Base-by-base conservation (phyloP, 192 early-diverging fungal genomes). In the Coemansia sp. region DNA sequence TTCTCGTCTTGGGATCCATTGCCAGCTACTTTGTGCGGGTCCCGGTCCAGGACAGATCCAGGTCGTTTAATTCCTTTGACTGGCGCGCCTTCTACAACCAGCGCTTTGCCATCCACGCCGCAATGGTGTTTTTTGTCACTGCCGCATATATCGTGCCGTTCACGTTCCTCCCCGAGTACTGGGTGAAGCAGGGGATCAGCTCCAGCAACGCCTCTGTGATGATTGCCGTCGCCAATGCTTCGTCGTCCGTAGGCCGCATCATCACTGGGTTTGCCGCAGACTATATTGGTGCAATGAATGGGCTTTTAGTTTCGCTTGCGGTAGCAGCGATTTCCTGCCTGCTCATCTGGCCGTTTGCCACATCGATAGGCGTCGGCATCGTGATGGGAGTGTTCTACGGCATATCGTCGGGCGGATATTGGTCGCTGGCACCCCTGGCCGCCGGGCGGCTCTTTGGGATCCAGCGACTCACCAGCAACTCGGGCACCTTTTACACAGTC, bases 81-180 rank as follows among this genome's bases (percentile, higher is more conserved):
- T 73, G 70, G 70, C 44, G 39, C 3, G 56, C 51, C 5, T 62
- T 73, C 33, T 31, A 57, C 33, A 55, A 67, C 22, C 22, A 26
- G 23, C 38, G 61, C 14, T 73, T 73, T 48, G 58, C 34, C 5
- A 20, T 73, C 3, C 70, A 72, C 13, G 41, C 57, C 4, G 38
- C 40, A 1, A 65, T 65, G 56, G 52, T 60, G 38, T 56, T 72
- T 38, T 72, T 65, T 35, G 56, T 65, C 32, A 72, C 63, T 4
- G 63, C 68, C 9, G 68, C 68, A 1, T 72, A 72, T 27, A 57
- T 72, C 22, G 44, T 60, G n/a, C 68, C 68, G 23, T 72, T 52
- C 40, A 49, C 51, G 21, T 72, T 46, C 27, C 37, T 72, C 19
- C 63, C 68, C 14, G 38, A 60, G 44, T 72, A 66, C 44, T 60